Evolutionary conservation across 805 yeast species (phyloP).

Genomic region (Metschnikowia shivogae): DNA sequence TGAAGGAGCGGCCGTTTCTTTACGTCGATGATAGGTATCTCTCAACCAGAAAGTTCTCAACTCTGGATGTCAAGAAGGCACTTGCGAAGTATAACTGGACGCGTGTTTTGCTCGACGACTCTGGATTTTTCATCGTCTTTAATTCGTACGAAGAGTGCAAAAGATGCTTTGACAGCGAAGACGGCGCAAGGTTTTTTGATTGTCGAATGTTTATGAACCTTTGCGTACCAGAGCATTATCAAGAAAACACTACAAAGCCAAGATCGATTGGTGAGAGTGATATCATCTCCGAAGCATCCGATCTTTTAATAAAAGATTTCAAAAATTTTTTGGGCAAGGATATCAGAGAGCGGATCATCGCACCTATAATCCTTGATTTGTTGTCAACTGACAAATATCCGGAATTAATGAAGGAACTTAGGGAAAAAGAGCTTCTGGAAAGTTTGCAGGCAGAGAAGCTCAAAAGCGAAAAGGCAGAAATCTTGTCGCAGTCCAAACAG

Average conservation of each 20-base stretch:
- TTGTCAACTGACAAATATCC: constrained; percentile 60
- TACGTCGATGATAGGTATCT: constrained; percentile 50
- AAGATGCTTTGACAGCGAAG: constrained; percentile 55
- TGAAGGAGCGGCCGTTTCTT: constrained; percentile 56
- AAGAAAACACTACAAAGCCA: constrained; percentile 16
- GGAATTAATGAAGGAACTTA: constrained; percentile 35
- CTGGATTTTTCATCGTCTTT: constrained; percentile 73
- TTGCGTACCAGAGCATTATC: constrained; percentile 45
- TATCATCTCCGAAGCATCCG: constrained; percentile 56
- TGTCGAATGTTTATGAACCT: constrained; percentile 56
- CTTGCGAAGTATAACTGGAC: constrained; percentile 63
- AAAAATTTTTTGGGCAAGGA: constrained; percentile 62
- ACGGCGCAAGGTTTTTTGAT: constrained; percentile 49
- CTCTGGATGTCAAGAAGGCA: constrained; percentile 56
- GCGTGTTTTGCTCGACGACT: constrained; percentile 54
- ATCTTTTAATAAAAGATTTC: constrained; percentile 58
- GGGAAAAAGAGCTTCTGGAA: constrained; percentile 20
- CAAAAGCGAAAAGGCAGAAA: constrained; percentile 7
- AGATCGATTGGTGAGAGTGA: constrained; percentile 19
- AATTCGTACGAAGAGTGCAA: constrained; percentile 55
- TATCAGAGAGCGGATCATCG: constrained; percentile 67
- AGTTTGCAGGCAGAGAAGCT: constrained; percentile 12
- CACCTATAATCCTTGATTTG: constrained; percentile 60
- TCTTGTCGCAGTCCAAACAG: not conserved
- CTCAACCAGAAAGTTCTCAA: constrained; percentile 43